phyloP scores from a whole-genome alignment of 805 yeast species.

The Lachancea nothofagi region DNA sequence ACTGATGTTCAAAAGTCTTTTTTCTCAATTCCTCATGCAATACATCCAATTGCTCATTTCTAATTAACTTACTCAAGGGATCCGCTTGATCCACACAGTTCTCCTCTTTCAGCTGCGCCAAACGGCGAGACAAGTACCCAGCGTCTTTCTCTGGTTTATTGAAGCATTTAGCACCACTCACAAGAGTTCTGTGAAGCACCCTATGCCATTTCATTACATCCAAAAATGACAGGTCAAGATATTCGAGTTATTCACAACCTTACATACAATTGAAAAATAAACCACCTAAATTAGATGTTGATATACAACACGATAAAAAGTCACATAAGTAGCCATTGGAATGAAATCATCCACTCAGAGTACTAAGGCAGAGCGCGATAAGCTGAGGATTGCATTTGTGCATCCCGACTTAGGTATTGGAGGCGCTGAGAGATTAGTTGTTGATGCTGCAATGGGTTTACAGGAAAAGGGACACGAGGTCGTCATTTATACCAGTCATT shows the following conservation, averaged over 20 bases:
- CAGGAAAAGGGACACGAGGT: constrained; percentile 62
- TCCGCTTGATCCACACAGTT: constrained; percentile 16
- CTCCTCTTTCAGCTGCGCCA: constrained; percentile 24
- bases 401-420: constrained; percentile 97
- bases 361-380: not conserved
- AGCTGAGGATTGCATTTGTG: constrained; percentile 67
- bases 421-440: constrained; percentile 96
- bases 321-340: not conserved
- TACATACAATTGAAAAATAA: not conserved
- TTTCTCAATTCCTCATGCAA: constrained; percentile 31
- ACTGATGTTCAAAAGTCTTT: constrained; percentile 33
- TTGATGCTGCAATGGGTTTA: constrained; percentile 88
- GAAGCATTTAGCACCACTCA: not conserved
- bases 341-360: not conserved
- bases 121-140: constrained; percentile 24
- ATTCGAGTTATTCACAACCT: not conserved
- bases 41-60: constrained; percentile 20
- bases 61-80: constrained; percentile 3
- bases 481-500: constrained; percentile 79
- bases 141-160: constrained; percentile 11
- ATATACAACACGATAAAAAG: not conserved
- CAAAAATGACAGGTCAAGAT: not conserved
- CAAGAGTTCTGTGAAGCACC: not conserved
- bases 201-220: not conserved
- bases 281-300: not conserved